A percentile compares a stretch with the other conserved stretches of the same genome.
phyloP scores from a whole-genome alignment of 1,284 basidiomycete species.

The Pseudozyma thailandica region DNA sequence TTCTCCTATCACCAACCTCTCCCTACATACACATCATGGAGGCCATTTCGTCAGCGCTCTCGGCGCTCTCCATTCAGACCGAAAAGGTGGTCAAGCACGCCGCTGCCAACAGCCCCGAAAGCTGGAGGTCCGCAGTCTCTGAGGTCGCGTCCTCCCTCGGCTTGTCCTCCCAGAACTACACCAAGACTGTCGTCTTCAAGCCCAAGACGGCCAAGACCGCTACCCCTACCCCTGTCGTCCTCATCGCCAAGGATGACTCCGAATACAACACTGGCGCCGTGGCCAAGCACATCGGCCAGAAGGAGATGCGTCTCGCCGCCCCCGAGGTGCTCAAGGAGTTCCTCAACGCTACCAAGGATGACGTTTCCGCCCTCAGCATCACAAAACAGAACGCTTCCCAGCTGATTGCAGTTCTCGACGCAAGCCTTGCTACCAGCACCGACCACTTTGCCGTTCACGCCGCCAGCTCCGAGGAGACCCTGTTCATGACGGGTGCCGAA shows the following conservation, averaged over 20 bases:
- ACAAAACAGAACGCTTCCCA: conserved; percentile 54
- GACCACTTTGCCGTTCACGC: conserved; percentile 61
- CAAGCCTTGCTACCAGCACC: conserved; percentile 50
- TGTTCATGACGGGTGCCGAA: conserved; percentile 62
- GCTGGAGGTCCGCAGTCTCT: conserved; percentile 49
- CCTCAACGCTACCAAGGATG: conserved; percentile 85
- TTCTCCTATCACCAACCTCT: neutral
- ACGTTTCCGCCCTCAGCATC: conserved; percentile 69
- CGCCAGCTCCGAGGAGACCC: conserved; percentile 59
- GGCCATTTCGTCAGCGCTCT: conserved; percentile 51
- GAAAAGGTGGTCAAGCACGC: conserved; percentile 57
- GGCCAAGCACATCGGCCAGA: conserved; percentile 84
- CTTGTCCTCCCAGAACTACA: conserved; percentile 35
- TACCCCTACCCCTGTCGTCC: conserved; percentile 83
- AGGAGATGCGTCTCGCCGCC: conserved; percentile 87
- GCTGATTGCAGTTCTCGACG: conserved; percentile 57
- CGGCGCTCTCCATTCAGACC: conserved; percentile 52
- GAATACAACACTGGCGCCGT: conserved; percentile 77
- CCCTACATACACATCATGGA: conserved; percentile 25
- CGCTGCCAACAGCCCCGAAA: conserved; percentile 51
- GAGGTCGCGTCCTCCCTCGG: conserved; percentile 43
- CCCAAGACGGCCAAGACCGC: conserved; percentile 90
- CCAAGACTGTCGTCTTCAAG: conserved; percentile 86
- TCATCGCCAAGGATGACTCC: conserved; percentile 84
- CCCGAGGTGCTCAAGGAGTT: conserved; percentile 88